phyloP scores from a whole-genome alignment of 441 rosid species.

The Capsella rubella region DNA sequence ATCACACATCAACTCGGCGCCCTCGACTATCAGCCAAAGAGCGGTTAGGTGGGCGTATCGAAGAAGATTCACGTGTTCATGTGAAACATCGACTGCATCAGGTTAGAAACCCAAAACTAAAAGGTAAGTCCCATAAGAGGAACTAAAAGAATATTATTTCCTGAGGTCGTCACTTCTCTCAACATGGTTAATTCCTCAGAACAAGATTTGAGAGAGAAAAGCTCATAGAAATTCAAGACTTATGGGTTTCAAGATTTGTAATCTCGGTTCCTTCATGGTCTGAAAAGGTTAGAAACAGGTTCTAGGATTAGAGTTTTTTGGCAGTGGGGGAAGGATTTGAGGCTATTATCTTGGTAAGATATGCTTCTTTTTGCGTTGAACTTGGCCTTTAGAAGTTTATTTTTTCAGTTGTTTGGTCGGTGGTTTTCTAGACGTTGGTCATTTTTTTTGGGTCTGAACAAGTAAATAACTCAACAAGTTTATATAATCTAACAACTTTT shows the following conservation, averaged over 20 bases:
- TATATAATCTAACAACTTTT: background rate
- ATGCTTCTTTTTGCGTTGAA: background rate
- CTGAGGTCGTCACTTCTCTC: background rate
- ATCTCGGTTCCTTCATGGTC: background rate
- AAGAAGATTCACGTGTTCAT: constrained; percentile 11
- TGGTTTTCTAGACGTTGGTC: background rate
- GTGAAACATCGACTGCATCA: background rate
- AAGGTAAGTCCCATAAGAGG: constrained; percentile 1
- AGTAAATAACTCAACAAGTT: background rate
- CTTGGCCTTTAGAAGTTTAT: background rate
- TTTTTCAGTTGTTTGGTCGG: background rate
- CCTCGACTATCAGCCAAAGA: background rate
- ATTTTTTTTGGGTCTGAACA: background rate
- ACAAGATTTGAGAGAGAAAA: background rate
- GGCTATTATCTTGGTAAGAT: background rate
- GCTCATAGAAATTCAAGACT: background rate
- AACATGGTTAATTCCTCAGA: background rate
- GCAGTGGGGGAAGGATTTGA: background rate
- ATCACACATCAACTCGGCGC: background rate
- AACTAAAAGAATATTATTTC: background rate
- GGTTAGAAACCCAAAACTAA: background rate
- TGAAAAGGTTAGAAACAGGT: background rate
- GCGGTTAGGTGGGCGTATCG: constrained; percentile 13
- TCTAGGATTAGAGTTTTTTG: background rate
- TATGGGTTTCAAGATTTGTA: background rate